A percentile compares a stretch with the other conserved stretches of the same genome.
These are phyloP conservation scores for Dispira simplex DNA, from an alignment of 192 early-diverging fungal species.

Conservation along the genomic window DNA sequence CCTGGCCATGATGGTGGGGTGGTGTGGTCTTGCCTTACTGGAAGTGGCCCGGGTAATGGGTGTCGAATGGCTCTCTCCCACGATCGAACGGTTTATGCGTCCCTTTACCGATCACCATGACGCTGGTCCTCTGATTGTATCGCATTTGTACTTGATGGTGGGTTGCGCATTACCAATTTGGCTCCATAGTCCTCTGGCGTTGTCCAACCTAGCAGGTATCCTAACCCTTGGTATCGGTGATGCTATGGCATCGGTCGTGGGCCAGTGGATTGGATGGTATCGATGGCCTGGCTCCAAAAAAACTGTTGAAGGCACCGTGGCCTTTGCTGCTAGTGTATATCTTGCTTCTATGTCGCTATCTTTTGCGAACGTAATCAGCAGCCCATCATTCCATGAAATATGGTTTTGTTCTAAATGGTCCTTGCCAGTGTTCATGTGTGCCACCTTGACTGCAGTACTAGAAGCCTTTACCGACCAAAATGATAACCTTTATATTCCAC, in stretches of 20 bases:
- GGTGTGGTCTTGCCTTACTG: constrained; percentile 49
- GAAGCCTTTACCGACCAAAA: constrained; percentile 75
- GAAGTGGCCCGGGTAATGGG: constrained; percentile 71
- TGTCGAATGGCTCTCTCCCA: constrained; percentile 43
- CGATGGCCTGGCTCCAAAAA: constrained; percentile 66
- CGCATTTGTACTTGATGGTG: constrained; percentile 76
- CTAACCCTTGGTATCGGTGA: constrained; percentile 84
- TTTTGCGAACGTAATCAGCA: constrained; percentile 14
- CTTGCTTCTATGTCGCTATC: constrained; percentile 15
- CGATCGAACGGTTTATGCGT: constrained; percentile 52
- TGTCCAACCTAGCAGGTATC: constrained; percentile 54
- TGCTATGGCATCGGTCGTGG: constrained; percentile 73
- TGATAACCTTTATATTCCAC: too few relatives aligned
- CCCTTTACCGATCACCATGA: constrained; percentile 80
- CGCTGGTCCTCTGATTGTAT: constrained; percentile 65
- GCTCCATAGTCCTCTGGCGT: constrained; percentile 39
- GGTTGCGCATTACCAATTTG: constrained; percentile 88
- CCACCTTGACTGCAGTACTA: constrained; percentile 38
- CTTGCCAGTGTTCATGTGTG: constrained; percentile 12
- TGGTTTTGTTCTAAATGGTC: not conserved
- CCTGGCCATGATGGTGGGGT: constrained; percentile 66
- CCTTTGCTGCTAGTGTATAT: constrained; percentile 51
- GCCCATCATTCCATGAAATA: constrained; percentile 18
- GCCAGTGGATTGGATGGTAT: constrained; percentile 49
- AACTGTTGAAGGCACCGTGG: constrained; percentile 74